Conservation (phyloP, 2,329 filamentous ascomycete genomes). For the Sphaerulina vaccinii region DNA sequence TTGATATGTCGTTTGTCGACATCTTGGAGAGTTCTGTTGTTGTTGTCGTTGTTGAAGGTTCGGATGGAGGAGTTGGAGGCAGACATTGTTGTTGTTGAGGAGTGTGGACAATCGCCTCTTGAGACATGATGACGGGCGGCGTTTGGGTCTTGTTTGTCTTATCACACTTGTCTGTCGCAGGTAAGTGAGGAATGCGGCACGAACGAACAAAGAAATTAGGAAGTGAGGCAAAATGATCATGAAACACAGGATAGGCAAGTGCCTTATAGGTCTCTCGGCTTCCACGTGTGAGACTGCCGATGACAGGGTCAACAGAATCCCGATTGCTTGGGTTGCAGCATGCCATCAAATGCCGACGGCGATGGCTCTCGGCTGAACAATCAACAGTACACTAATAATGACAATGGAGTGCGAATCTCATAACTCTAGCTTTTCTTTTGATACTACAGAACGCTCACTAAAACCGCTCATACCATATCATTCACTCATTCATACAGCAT, state of each 20-base stretch:
- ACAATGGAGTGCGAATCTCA: too few relatives aligned
- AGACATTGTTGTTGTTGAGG: constrained; percentile 13
- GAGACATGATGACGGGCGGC: constrained; percentile 1
- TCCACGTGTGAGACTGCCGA: constrained; percentile 13
- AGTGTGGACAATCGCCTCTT: constrained; percentile 1
- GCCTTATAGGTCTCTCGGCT: not conserved
- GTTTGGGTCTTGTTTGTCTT: not conserved
- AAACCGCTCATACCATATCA: not conserved
- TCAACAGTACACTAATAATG: too few relatives aligned
- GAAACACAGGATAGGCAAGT: too few relatives aligned
- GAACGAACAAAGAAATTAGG: too few relatives aligned
- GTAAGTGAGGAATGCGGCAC: too few relatives aligned
- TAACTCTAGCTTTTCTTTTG: too few relatives aligned
- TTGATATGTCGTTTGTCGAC: constrained; percentile 6
- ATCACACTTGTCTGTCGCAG: not conserved
- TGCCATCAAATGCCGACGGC: constrained; percentile 1
- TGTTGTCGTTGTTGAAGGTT: not conserved
- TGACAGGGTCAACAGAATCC: not conserved
- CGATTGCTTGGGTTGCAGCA: not conserved
- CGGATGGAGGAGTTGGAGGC: constrained; percentile 7
- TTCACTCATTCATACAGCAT: constrained; percentile 30
- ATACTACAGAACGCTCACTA: not conserved
- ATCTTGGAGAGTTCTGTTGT: constrained; percentile 20
- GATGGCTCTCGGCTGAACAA: not conserved
- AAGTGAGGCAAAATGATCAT: too few relatives aligned